Base-by-base conservation (phyloP, 345 rosid genomes). In the Eucalyptus tenuipes region DNA sequence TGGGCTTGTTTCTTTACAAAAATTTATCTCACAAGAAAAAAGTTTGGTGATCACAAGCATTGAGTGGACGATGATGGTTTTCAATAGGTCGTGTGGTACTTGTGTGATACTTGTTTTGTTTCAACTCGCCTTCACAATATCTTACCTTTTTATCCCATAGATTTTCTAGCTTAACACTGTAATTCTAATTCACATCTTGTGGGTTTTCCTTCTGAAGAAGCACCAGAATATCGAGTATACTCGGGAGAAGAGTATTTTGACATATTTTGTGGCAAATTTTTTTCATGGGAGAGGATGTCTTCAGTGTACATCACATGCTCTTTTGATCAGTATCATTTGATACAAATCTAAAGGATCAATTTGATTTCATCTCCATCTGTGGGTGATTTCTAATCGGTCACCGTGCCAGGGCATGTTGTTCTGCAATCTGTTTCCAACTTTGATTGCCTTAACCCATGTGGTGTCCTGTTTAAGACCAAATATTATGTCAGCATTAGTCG, bases 311-410 rank as follows among this genome's bases (percentile, higher is more conserved):
- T 64, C 31, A 64, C 8, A 64, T n/a, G 75, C 33, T 64, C 37
- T 64, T 64, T 64, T n/a, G 37, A 59, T 44, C 2, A 44, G 45
- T 44, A 44, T 44, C 45, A 44, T 44, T 44, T 44, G 45, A 44
- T 44, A 44, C 45, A 44, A 14, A 64, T 64, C 40, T 64, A n/a
- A 64, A 64, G 75, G 75, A 64, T 64, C 40, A n/a, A 64, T n/a
- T n/a, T 64, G 75, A 64, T 64, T 64, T 64, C 37, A 64, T 64
- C 37, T 64, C 75, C 75, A n/a, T n/a, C 75, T 4, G 1, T n/a
- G 20, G 20, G 10, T 64, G 99, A 91, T 97, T 24, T 98, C 99
- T 50, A 95, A 96, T 95, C 9, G 86, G 95, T 95, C 84, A 95
- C n/a, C 2, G 8, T 44, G 45, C 45, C 45, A 7, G 3, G 99